These are phyloP conservation scores for Solanum hybrid DNA, from an alignment of 305 asterid species.

Conservation along the genomic window DNA sequence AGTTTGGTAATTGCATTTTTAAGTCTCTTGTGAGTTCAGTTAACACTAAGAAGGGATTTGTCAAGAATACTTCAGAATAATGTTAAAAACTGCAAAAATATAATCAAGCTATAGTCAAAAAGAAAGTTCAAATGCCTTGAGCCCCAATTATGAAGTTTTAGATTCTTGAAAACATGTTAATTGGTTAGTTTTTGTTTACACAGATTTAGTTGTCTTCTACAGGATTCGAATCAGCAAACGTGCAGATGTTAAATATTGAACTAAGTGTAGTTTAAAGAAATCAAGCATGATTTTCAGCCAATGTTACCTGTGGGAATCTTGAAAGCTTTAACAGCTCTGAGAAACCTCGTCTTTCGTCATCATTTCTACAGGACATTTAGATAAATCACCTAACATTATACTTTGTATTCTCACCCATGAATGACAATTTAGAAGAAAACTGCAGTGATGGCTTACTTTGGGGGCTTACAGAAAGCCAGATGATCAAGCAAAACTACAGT, in stretches of 20 bases:
- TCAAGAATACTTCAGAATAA: background rate
- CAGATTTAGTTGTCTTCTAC: background rate
- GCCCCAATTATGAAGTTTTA: background rate
- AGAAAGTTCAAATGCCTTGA: background rate
- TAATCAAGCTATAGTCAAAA: background rate
- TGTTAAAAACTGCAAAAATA: background rate
- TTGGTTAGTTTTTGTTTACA: background rate
- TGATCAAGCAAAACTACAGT: conserved; percentile 77
- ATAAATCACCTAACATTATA: background rate
- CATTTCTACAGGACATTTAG: conserved; percentile 30
- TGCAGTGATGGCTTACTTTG: conserved; percentile 39
- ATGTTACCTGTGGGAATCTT: conserved; percentile 66
- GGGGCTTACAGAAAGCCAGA: conserved; percentile 83
- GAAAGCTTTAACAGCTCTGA: conserved; percentile 54
- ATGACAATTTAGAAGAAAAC: background rate
- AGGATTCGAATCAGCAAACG: background rate
- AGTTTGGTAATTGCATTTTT: background rate
- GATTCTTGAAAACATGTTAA: background rate
- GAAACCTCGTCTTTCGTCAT: conserved; percentile 40
- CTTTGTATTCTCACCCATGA: background rate
- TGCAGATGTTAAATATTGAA: background rate
- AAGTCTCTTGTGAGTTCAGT: background rate
- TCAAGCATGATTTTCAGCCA: background rate
- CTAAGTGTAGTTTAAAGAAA: background rate
- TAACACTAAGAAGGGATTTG: too few species aligned